Percentiles rank a stretch among this genome's conserved stretches.
Conservation (phyloP, 495 filamentous ascomycete genomes). For the Rostrohypoxylon terebratum region DNA sequence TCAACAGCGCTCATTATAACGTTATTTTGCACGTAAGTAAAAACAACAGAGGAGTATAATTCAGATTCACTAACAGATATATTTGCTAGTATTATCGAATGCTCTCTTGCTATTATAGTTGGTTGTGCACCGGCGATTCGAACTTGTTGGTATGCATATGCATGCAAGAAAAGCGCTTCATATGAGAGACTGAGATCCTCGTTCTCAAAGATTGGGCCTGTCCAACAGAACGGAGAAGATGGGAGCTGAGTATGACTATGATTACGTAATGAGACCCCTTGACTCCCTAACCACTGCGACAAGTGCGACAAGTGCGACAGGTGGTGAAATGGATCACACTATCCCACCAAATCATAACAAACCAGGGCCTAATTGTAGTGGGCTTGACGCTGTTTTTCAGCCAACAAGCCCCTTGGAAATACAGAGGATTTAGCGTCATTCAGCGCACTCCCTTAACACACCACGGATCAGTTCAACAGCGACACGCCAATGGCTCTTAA, state of each 20-base stretch:
- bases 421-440: no score
- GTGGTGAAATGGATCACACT: no score
- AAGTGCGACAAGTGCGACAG: no score
- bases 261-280: background rate
- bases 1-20: background rate
- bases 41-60: background rate
- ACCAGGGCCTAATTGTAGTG: no score
- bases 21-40: slow-evolving; percentile 16
- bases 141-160: background rate
- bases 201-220: background rate
- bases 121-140: slow-evolving; percentile 22
- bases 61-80: background rate
- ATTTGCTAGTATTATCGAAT: slow-evolving; percentile 18
- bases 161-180: background rate
- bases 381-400: no score
- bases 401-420: no score
- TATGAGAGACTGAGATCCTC: background rate
- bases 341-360: no score
- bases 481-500: no score
- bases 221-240: background rate
- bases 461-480: no score
- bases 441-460: no score
- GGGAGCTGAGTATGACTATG: no score
- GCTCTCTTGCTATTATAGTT: slow-evolving; percentile 27
- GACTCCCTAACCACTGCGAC: no score